phyloP scores from a whole-genome alignment of 305 asterid species.

The Plantago rigida region DNA sequence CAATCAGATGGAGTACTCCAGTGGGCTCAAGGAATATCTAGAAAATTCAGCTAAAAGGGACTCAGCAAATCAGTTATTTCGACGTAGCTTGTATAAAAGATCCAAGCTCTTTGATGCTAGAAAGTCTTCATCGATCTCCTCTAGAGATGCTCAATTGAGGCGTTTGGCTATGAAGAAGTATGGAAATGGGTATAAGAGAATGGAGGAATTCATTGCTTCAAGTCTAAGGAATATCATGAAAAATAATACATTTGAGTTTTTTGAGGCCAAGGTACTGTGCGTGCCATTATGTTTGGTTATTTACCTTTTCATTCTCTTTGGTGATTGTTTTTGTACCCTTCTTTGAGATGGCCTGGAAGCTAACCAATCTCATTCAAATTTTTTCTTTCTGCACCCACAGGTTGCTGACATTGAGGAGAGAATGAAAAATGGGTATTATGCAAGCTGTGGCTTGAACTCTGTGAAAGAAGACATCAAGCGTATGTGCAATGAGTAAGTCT shows the following conservation, averaged over 20 bases:
- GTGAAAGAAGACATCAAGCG: constrained; percentile 82
- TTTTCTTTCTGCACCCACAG: constrained; percentile 39
- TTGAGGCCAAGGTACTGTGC: constrained; percentile 67
- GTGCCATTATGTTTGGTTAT: constrained; percentile 19
- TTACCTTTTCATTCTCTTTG: constrained; percentile 1
- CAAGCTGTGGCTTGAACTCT: constrained; percentile 70
- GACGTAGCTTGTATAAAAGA: constrained; percentile 88
- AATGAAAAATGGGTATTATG: constrained; percentile 78
- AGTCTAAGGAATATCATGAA: constrained; percentile 78
- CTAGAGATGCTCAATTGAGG: constrained; percentile 94
- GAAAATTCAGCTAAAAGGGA: constrained; percentile 94
- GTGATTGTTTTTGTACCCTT: constrained; percentile 6
- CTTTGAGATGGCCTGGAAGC: constrained; percentile 5
- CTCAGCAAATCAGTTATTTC: constrained; percentile 75
- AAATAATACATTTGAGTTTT: constrained; percentile 62
- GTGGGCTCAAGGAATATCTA: constrained; percentile 84
- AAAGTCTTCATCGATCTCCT: constrained; percentile 76
- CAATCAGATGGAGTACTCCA: constrained; percentile 69
- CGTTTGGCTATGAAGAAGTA: constrained; percentile 80
- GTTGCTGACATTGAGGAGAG: constrained; percentile 72
- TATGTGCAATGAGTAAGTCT: constrained; percentile 83
- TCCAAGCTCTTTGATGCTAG: constrained; percentile 91
- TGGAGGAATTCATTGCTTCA: constrained; percentile 64
- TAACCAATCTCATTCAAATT: constrained; percentile 22
- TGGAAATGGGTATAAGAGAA: constrained; percentile 72